A percentile compares a stretch with the other conserved stretches of the same genome.
Conservation (phyloP, 768 basidiomycete genomes). For the Pisolithus microcarpus region DNA sequence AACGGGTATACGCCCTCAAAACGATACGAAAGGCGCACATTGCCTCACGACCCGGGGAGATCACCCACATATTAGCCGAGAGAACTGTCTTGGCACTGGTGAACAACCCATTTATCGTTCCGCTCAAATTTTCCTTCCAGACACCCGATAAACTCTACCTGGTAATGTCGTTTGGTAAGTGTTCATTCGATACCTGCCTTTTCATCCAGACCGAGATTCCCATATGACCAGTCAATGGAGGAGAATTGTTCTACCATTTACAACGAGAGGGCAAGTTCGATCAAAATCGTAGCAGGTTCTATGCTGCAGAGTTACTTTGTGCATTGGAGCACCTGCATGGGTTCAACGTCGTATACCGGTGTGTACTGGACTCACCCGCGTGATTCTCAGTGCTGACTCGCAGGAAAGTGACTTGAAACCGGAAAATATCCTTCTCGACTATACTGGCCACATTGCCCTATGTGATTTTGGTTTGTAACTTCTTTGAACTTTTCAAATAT, state of each 20-base stretch:
- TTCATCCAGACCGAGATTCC: conserved; percentile 1
- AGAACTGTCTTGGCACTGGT: conserved; percentile 94
- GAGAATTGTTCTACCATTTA: conserved; percentile 95
- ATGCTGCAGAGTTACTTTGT: conserved; percentile 93
- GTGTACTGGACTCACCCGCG: conserved; percentile 14
- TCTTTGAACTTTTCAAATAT: not conserved
- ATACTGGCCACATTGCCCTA: conserved; percentile 94
- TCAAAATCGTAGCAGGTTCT: conserved; percentile 88
- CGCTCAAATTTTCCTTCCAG: conserved; percentile 98
- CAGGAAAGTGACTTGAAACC: conserved; percentile 81
- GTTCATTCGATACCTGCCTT: not conserved
- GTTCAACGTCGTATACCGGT: conserved; percentile 99
- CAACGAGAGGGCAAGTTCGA: conserved; percentile 97
- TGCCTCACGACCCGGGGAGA: conserved; percentile 91
- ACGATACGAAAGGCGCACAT: conserved; percentile 98
- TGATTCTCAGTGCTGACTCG: not conserved
- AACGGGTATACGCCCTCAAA: conserved; percentile 96
- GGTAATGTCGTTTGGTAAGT: conserved; percentile 89
- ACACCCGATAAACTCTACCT: conserved; percentile 95
- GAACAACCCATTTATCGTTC: conserved; percentile 98
- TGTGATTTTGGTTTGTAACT: conserved; percentile 78
- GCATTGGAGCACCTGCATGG: conserved; percentile 94
- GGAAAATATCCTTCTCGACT: conserved; percentile 96
- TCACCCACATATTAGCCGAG: conserved; percentile 96
- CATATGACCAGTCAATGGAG: conserved; percentile 71